Conservation (phyloP, 1,139 yeast genomes). For the Geotrichum citri-aurantii region DNA sequence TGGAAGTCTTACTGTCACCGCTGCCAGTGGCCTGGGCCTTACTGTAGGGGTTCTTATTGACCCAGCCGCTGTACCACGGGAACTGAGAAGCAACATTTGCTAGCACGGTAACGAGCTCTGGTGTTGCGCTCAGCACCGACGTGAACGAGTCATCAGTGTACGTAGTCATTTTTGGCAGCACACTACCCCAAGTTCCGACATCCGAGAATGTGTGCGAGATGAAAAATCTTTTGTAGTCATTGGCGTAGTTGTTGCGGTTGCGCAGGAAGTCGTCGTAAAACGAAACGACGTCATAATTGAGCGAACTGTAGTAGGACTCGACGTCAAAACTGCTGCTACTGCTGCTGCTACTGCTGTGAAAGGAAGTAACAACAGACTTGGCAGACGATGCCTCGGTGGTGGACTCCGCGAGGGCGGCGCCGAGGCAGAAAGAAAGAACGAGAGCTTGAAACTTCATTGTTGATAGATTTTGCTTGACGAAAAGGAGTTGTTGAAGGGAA, state of each 20-base stretch:
- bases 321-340: neutral
- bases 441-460: neutral
- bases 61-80: constrained; percentile 18
- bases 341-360: no score
- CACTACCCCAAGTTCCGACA: neutral
- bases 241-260: constrained; percentile 2
- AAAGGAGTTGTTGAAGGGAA: neutral
- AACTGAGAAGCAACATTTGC: constrained; percentile 17
- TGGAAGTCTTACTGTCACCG: constrained; percentile 1
- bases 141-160: constrained; percentile 17
- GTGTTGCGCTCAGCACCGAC: constrained; percentile 4
- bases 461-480: neutral
- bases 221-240: constrained; percentile 12
- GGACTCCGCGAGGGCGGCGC: neutral
- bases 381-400: neutral
- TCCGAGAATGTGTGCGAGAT: constrained; percentile 14
- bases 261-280: constrained; percentile 12
- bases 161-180: constrained; percentile 7
- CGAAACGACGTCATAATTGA: constrained; percentile 10
- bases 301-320: constrained; percentile 6
- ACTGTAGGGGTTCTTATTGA: neutral
- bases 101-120: constrained; percentile 9
- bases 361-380: neutral
- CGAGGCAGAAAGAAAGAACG: neutral
- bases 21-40: constrained; percentile 1